Percentiles rank a stretch among this genome's conserved stretches.
Conservation (phyloP, 2,329 filamentous ascomycete species). For the Exophiala oligosperma region DNA sequence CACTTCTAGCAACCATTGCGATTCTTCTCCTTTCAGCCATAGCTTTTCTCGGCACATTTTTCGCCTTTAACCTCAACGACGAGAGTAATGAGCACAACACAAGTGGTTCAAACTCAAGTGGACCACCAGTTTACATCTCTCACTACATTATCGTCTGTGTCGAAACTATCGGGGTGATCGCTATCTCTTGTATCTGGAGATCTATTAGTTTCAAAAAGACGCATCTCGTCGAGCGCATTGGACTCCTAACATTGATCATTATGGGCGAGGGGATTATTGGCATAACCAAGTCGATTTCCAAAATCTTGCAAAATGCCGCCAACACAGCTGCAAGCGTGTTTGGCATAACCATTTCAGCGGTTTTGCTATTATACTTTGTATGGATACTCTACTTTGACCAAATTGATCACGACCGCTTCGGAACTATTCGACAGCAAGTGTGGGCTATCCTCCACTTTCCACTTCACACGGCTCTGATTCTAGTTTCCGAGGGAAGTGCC, state of each 20-base stretch:
- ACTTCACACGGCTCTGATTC: constrained; percentile 62
- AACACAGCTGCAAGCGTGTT: not conserved
- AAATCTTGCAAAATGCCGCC: constrained; percentile 38
- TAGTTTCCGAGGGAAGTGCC: constrained; percentile 59
- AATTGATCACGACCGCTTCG: constrained; percentile 50
- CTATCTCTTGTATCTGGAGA: constrained; percentile 55
- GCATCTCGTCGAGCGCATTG: constrained; percentile 64
- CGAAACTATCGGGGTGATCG: constrained; percentile 55
- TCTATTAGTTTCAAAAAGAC: constrained; percentile 63
- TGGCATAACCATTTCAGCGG: not conserved
- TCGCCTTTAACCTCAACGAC: constrained; percentile 32
- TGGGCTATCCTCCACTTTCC: constrained; percentile 58
- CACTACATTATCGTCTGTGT: constrained; percentile 43
- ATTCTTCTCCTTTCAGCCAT: constrained; percentile 7
- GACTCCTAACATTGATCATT: constrained; percentile 64
- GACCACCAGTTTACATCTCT: constrained; percentile 2
- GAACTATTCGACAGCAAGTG: constrained; percentile 58
- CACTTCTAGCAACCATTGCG: constrained; percentile 11
- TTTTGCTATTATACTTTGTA: constrained; percentile 50
- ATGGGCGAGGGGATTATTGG: constrained; percentile 62
- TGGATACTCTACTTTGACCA: constrained; percentile 65
- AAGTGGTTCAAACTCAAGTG: constrained; percentile 36
- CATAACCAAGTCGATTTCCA: not conserved
- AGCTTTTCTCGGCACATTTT: constrained; percentile 32
- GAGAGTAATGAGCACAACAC: constrained; percentile 2